These are phyloP conservation scores for Saccharomycopsis capsularis DNA, from an alignment of 805 yeast genomes.

Conservation along the genomic window DNA sequence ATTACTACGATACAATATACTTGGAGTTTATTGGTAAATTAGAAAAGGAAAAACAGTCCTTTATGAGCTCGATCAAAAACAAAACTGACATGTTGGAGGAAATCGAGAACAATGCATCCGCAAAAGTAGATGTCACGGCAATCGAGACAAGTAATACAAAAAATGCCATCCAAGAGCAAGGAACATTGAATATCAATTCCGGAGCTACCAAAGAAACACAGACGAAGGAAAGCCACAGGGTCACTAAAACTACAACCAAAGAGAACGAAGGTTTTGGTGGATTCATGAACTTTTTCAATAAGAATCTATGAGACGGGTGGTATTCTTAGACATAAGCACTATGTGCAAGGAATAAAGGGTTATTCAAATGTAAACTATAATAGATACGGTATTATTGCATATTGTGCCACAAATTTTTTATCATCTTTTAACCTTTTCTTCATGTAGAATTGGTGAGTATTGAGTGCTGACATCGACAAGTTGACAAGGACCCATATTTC, in stretches of 20 bases:
- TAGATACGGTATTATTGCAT: slow-evolving; percentile 18
- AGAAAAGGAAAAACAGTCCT: background rate
- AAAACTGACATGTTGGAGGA: background rate
- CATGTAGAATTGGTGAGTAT: slow-evolving; percentile 12
- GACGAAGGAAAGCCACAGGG: background rate
- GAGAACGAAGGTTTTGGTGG: slow-evolving; percentile 15
- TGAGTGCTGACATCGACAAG: slow-evolving; percentile 10
- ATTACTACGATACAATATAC: slow-evolving; percentile 9
- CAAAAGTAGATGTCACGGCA: background rate
- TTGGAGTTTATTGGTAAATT: slow-evolving; percentile 8
- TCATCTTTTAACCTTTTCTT: background rate
- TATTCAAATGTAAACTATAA: slow-evolving; percentile 9
- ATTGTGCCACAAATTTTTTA: slow-evolving; percentile 6
- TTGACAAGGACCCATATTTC: slow-evolving; percentile 14
- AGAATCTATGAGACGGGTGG: background rate
- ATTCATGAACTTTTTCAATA: slow-evolving; percentile 17
- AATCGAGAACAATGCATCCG: background rate
- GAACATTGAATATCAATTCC: background rate
- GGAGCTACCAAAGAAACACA: background rate
- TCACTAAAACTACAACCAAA: background rate
- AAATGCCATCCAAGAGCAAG: background rate
- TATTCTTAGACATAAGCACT: background rate
- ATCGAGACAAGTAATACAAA: background rate
- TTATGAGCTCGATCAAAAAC: background rate
- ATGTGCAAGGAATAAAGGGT: no score